Percentiles rank a stretch among this genome's conserved stretches.
Conservation (phyloP, 257 asterid species). For the Paulownia fortunei region DNA sequence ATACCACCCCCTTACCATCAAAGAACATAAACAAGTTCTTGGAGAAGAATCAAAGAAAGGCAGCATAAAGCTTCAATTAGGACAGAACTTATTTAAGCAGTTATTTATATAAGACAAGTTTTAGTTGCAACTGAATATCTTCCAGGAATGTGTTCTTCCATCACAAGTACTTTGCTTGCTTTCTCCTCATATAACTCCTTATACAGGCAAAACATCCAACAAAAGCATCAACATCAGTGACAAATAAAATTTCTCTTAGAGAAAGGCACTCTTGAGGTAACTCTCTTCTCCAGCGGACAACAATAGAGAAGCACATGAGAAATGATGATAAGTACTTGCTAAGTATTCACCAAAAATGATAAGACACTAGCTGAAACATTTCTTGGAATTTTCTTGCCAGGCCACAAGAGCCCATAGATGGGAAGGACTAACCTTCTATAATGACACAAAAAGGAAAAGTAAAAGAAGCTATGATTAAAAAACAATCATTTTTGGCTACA, state of each 20-base stretch:
- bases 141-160: background rate
- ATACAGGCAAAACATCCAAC: background rate
- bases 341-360: background rate
- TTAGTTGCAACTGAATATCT: background rate
- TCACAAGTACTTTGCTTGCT: background rate
- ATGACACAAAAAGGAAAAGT: background rate
- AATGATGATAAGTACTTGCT: slow-evolving; percentile 1
- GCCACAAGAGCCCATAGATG: background rate
- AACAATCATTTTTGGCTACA: background rate
- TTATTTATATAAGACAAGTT: background rate
- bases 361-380: background rate
- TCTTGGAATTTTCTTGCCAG: background rate
- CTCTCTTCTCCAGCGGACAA: background rate
- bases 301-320: background rate
- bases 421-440: slow-evolving; percentile 16
- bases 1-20: background rate
- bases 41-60: background rate
- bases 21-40: background rate
- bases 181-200: background rate
- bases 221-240: background rate
- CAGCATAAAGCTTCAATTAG: slow-evolving; percentile 2
- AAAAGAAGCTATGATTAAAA: background rate
- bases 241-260: background rate
- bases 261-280: background rate
- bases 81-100: slow-evolving; percentile 3